Evolutionary conservation across 805 yeast species (phyloP).

Genomic region (Zygoascus ofunaensis): DNA sequence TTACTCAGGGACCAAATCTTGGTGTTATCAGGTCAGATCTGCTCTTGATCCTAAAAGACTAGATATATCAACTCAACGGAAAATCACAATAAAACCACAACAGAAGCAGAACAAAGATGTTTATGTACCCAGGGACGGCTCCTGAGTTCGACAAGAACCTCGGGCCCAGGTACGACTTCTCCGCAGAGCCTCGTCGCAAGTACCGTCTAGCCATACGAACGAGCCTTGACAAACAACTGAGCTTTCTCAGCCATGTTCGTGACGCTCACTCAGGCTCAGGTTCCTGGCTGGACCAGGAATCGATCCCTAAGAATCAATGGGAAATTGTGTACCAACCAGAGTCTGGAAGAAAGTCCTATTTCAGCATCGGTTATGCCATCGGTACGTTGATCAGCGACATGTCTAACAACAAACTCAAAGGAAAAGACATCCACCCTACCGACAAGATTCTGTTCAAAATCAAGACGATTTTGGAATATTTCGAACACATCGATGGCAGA

Average conservation of each 20-base stretch:
- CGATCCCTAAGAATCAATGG: slow-evolving; percentile 8
- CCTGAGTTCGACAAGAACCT: not conserved
- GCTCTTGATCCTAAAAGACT: too few species aligned
- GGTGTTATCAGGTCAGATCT: too few species aligned
- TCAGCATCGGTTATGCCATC: slow-evolving; percentile 9
- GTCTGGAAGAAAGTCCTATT: slow-evolving; percentile 12
- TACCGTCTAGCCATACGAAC: not conserved
- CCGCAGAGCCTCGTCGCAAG: not conserved
- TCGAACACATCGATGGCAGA: not conserved
- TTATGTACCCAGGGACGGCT: not conserved
- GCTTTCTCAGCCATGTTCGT: not conserved
- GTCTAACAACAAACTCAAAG: not conserved
- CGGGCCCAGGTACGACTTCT: not conserved
- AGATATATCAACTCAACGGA: too few species aligned
- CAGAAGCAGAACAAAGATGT: too few species aligned
- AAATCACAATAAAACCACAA: not conserved
- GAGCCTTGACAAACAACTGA: not conserved
- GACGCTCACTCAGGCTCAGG: slow-evolving; percentile 1
- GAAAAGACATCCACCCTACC: not conserved
- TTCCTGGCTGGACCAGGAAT: slow-evolving; percentile 4
- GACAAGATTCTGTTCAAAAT: slow-evolving; percentile 6
- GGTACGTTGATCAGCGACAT: slow-evolving; percentile 1
- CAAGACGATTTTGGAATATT: slow-evolving; percentile 7
- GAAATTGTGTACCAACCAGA: slow-evolving; percentile 3
- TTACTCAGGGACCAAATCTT: too few species aligned